A percentile compares a stretch with the other conserved stretches of the same genome.
Evolutionary conservation across 73 alveolate genomes (phyloP).

Genomic region (Symbiodinium pilosum): DNA sequence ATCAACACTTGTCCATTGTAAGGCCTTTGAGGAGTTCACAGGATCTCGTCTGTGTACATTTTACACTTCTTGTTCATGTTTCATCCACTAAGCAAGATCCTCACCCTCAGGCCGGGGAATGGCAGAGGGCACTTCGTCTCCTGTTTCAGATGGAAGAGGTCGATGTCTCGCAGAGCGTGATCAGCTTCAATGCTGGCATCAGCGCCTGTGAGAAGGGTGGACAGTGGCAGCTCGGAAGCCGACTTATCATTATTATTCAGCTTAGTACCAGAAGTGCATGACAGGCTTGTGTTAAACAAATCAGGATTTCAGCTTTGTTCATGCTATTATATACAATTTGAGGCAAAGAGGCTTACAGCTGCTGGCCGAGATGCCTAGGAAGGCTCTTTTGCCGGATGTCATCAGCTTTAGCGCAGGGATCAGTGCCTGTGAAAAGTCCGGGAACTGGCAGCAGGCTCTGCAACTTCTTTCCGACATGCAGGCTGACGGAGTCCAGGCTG

Average conservation of each 20-base stretch:
- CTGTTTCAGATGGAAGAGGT: background rate
- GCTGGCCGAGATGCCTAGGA: background rate
- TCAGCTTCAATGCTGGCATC: conserved; percentile 9
- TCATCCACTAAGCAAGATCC: too few species aligned
- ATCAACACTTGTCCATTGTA: too few species aligned
- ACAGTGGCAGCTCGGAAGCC: too few species aligned
- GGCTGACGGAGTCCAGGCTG: background rate
- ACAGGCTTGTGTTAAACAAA: too few species aligned
- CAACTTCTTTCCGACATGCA: background rate
- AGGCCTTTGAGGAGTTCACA: too few species aligned
- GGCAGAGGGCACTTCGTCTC: background rate
- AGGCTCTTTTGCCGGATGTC: background rate
- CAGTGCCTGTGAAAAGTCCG: conserved; percentile 9
- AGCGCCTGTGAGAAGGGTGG: conserved; percentile 3
- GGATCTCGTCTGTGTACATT: too few species aligned
- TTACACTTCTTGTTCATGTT: too few species aligned
- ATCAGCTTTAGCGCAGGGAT: conserved; percentile 39
- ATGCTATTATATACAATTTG: too few species aligned
- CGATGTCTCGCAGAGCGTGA: background rate
- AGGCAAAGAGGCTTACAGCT: background rate
- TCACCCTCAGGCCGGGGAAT: too few species aligned
- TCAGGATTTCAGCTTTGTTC: too few species aligned
- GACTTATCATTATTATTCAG: too few species aligned
- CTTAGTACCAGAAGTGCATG: too few species aligned
- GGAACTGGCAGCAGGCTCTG: conserved; percentile 49